A percentile compares a stretch with the other conserved stretches of the same genome.
Conservation (phyloP, 2,329 filamentous ascomycete genomes). For the Passalora sequoiae region DNA sequence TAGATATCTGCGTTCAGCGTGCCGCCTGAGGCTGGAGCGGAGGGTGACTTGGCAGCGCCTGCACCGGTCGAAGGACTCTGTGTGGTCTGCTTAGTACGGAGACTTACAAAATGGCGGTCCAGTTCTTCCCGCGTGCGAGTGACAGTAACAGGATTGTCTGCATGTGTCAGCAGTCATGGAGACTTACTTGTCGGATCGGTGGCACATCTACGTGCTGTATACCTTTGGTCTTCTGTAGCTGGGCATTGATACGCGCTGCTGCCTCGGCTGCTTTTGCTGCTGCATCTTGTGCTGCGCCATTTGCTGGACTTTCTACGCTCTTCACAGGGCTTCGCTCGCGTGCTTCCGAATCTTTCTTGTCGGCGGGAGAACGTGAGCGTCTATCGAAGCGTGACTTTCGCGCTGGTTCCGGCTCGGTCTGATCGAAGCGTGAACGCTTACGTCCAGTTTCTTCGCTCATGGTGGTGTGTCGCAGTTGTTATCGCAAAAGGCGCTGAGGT, state of each 20-base stretch:
- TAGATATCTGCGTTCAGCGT: conserved; percentile 84
- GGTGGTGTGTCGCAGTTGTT: conserved; percentile 10
- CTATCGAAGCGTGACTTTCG: conserved; percentile 77
- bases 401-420: conserved; percentile 76
- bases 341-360: conserved; percentile 51
- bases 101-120: conserved; percentile 5
- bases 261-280: conserved; percentile 77
- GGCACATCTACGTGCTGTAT: conserved; percentile 88
- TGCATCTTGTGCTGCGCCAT: conserved; percentile 20
- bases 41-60: conserved; percentile 51
- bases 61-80: conserved; percentile 40
- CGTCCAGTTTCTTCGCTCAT: conserved; percentile 75
- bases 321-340: conserved; percentile 76
- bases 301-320: conserved; percentile 49
- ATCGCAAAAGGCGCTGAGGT: too few species aligned
- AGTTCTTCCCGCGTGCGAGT: conserved; percentile 3
- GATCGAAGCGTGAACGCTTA: conserved; percentile 79
- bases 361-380: conserved; percentile 74
- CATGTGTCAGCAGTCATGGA: conserved; percentile 14
- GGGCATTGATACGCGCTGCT: conserved; percentile 47
- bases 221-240: conserved; percentile 62
- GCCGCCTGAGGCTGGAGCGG: conserved; percentile 41
- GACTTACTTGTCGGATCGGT: conserved; percentile 61
- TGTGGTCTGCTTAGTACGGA: conserved; percentile 2
- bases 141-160: conserved; percentile 2